Conservation (phyloP, 768 basidiomycete species). For the Mycena leptocephala region DNA sequence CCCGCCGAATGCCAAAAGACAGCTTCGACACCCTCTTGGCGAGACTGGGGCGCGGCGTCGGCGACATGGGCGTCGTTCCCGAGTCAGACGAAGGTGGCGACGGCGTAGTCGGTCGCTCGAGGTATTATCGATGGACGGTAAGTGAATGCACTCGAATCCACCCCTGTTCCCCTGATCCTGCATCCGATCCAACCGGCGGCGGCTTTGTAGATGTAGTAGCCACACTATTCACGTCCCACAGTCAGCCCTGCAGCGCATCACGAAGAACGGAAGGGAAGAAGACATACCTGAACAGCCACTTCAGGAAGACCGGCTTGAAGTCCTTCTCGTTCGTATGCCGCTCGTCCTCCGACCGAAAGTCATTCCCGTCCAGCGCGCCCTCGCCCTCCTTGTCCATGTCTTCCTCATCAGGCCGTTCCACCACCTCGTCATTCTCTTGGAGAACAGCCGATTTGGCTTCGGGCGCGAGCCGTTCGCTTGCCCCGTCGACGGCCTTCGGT, state of each 20-base stretch:
- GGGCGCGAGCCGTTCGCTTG: constrained; percentile 55
- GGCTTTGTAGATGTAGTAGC: constrained; percentile 96
- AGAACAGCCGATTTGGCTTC: constrained; percentile 66
- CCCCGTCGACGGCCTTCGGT: constrained; percentile 81
- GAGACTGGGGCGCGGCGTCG: constrained; percentile 62
- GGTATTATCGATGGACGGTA: constrained; percentile 93
- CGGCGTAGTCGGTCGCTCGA: constrained; percentile 60
- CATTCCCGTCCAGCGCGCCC: constrained; percentile 42
- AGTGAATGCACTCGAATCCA: constrained; percentile 97
- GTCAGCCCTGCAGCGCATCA: background rate
- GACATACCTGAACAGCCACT: constrained; percentile 92
- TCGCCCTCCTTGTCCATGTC: constrained; percentile 60
- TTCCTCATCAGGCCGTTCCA: constrained; percentile 41
- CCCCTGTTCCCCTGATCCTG: constrained; percentile 92
- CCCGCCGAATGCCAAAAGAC: constrained; percentile 76
- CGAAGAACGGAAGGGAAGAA: constrained; percentile 7
- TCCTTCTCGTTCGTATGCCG: constrained; percentile 73
- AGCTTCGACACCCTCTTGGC: constrained; percentile 86
- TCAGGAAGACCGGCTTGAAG: constrained; percentile 95
- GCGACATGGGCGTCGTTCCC: constrained; percentile 58
- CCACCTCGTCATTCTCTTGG: constrained; percentile 56
- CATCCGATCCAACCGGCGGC: constrained; percentile 89
- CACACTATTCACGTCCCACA: constrained; percentile 79
- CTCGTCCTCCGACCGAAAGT: constrained; percentile 64
- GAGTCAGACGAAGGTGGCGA: constrained; percentile 63